Percentiles rank a stretch among this genome's conserved stretches.
Conservation (phyloP, 129 eudicot genomes). For the Glebionis coronaria region DNA sequence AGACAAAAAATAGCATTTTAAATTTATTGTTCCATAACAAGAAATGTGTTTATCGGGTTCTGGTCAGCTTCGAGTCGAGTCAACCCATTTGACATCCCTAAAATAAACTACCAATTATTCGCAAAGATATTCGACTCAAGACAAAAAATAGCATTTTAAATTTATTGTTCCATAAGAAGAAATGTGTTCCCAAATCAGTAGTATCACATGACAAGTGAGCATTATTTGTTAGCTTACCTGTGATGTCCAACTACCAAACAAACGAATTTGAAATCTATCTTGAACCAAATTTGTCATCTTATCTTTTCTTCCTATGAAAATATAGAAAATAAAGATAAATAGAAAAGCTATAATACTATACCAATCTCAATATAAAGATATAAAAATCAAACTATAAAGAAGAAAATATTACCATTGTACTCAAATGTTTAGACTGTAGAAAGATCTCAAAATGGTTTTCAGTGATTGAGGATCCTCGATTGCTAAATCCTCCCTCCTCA, state of each 20-base stretch:
- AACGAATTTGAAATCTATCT: conserved; percentile 62
- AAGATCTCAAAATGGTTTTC: conserved; percentile 31
- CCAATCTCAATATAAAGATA: background rate
- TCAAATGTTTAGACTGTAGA: conserved; percentile 15
- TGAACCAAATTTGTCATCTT: conserved; percentile 20
- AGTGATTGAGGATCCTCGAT: conserved; percentile 23
- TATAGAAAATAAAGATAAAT: conserved; percentile 2
- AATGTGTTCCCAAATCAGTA: background rate
- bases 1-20: background rate
- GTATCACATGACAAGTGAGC: background rate
- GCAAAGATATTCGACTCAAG: too few relatives aligned
- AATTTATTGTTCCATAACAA: background rate
- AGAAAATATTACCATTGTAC: conserved; percentile 29
- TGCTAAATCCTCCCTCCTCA: conserved; percentile 35
- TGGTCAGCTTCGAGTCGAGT: too few relatives aligned
- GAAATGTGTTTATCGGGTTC: too few relatives aligned
- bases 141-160: background rate
- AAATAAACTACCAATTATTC: too few relatives aligned
- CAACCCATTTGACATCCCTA: too few relatives aligned
- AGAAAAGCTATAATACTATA: background rate
- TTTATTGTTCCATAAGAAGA: background rate
- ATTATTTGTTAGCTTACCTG: conserved; percentile 37
- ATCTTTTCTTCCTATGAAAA: conserved; percentile 29
- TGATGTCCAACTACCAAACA: conserved; percentile 85
- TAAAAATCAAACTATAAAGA: background rate